Evolutionary conservation across 306 rosid genomes (phyloP).

Genomic region (Pterocarpus santalinus): DNA sequence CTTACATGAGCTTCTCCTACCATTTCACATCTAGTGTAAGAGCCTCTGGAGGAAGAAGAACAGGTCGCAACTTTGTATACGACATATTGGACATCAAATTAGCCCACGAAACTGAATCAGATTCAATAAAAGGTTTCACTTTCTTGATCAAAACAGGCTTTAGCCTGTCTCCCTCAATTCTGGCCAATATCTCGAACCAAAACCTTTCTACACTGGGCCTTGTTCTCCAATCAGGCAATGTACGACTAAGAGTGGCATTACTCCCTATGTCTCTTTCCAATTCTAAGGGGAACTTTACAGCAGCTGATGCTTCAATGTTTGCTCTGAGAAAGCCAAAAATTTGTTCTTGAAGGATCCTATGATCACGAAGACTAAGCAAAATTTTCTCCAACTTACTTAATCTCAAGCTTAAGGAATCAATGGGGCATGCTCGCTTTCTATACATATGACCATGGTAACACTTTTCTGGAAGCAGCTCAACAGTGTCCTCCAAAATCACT

Average conservation of each 20-base stretch:
- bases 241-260: conserved; percentile 39
- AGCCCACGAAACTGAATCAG: conserved; percentile 80
- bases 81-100: conserved; percentile 81
- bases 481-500: conserved; percentile 61
- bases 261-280: conserved; percentile 64
- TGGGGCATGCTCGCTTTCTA: conserved; percentile 58
- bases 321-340: conserved; percentile 66
- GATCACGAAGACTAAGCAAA: conserved; percentile 63
- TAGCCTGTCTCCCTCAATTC: conserved; percentile 64
- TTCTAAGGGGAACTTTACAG: conserved; percentile 69
- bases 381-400: conserved; percentile 64
- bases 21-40: conserved; percentile 91
- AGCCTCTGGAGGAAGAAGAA: conserved; percentile 82
- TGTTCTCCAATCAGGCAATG: conserved; percentile 79
- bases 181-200: conserved; percentile 73
- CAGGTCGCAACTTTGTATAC: conserved; percentile 71
- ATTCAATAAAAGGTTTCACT: conserved; percentile 64
- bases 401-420: conserved; percentile 68
- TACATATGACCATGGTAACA: conserved; percentile 58
- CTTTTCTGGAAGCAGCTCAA: conserved; percentile 88
- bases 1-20: conserved; percentile 63
- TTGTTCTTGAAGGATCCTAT: conserved; percentile 56
- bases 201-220: conserved; percentile 63
- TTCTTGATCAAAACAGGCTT: conserved; percentile 64
- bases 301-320: conserved; percentile 68